Base-by-base conservation (phyloP, 2,329 filamentous ascomycete species). In the Fusarium stilboides region DNA sequence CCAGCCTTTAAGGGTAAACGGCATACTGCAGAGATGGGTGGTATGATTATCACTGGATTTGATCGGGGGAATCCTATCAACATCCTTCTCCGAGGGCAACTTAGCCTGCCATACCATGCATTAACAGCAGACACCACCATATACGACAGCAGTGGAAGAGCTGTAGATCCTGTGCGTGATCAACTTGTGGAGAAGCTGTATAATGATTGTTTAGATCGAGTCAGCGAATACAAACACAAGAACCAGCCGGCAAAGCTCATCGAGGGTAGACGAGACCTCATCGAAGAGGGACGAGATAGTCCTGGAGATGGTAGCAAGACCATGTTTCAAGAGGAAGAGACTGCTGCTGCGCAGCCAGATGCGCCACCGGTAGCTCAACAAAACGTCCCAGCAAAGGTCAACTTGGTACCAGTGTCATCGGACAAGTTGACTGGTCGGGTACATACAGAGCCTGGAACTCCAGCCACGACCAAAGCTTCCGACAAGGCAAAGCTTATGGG, bases 21-120 rank as follows among this genome's bases (percentile, higher is more conserved):
- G 51, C 92, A 91, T 75, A 98, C 94, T 20, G 96, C 94, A 33
- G 96, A 99, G 78, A 97, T 98, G 90, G 96, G 96, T 28, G 96
- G 95, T 57, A 97, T 99, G 86, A 98, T 99, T 63, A 94, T 99
- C 65, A 98, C 97, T 34, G 96, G 96, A 1, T 99, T 98, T 77
- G 94, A 98, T 71, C 89, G 93, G 70, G 97, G 97, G 19, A 99
- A 99, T 74, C 96, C 96, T 7, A 83, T 99, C 72, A 97, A 98
- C 77, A 89, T 94, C 49, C 89, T 99, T 62, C 90, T 99, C 58
- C 91, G 96, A 70, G 94, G 93, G 17, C 97, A 99, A 79, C 86
- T 99, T 49, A 92, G 92, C 26, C 86, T 99, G 20, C 90, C 90
- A 17, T 98, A 97, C 77, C 94, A 98, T 78, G 85, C 91, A 24